phyloP scores from a whole-genome alignment of 2,329 filamentous ascomycete genomes.

The Cryphonectria nitschkei region DNA sequence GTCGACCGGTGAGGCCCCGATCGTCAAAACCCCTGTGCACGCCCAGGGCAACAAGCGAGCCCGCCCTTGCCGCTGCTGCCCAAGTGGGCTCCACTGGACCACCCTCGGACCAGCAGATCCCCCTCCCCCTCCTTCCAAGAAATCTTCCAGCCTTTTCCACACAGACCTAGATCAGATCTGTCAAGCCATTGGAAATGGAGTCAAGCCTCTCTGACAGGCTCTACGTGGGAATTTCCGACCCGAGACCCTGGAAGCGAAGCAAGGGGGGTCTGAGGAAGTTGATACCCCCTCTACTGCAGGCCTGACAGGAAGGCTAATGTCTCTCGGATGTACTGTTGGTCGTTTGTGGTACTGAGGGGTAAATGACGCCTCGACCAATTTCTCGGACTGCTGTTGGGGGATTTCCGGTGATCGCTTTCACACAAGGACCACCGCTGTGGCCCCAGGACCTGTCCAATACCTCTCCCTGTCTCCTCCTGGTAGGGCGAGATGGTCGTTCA shows the following conservation, averaged over 20 bases:
- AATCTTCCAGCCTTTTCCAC: conserved; percentile 9
- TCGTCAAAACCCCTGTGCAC: conserved; percentile 14
- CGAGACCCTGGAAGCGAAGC: conserved; percentile 15
- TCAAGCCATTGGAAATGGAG: conserved; percentile 23
- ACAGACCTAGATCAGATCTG: conserved; percentile 22
- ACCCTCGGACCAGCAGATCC: conserved; percentile 2
- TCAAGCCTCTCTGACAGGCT: background rate
- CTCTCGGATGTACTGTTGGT: background rate
- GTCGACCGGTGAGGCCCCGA: conserved; percentile 24
- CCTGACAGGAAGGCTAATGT: background rate
- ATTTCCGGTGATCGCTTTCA: background rate
- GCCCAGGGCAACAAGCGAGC: conserved; percentile 19
- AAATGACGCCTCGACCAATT: background rate
- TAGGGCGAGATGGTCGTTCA: background rate
- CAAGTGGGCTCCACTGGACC: conserved; percentile 17
- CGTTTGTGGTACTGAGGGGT: background rate
- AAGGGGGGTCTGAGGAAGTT: conserved; percentile 19
- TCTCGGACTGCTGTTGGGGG: background rate
- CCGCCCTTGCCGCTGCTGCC: conserved; percentile 16
- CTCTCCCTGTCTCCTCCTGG: background rate
- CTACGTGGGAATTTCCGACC: conserved; percentile 12
- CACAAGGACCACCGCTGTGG: background rate
- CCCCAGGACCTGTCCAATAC: background rate
- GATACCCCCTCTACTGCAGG: conserved; percentile 13
- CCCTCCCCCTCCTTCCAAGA: background rate